Evolutionary conservation across 768 basidiomycete species (phyloP).

Genomic region (Lyophyllum atratum): DNA sequence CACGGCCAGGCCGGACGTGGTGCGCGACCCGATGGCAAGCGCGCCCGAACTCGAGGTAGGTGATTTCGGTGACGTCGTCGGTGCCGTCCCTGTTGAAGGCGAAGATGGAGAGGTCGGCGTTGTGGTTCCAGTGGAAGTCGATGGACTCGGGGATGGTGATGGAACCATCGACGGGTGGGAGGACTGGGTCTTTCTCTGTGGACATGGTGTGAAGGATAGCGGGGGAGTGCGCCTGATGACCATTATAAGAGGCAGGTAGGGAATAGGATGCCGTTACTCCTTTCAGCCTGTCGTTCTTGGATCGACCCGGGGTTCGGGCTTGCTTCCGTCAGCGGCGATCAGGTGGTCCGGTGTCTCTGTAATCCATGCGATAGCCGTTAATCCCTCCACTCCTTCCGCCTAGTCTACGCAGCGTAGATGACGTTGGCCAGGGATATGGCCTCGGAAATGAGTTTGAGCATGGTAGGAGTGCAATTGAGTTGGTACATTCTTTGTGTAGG

Average conservation of each 20-base stretch:
- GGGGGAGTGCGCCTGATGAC: background rate
- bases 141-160: constrained; percentile 19
- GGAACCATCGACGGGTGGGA: constrained; percentile 16
- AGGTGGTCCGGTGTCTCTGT: no score
- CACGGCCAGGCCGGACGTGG: constrained; percentile 28
- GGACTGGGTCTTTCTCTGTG: constrained; percentile 3
- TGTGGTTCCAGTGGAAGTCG: constrained; percentile 23
- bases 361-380: no score
- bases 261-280: background rate
- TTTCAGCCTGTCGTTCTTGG: no score
- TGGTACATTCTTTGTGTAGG: no score
- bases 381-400: no score
- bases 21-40: constrained; percentile 39
- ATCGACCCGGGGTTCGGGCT: no score
- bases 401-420: no score
- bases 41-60: constrained; percentile 38
- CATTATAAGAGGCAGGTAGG: background rate
- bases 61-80: constrained; percentile 22
- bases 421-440: no score
- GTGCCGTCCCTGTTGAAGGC: constrained; percentile 14
- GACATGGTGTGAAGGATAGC: background rate
- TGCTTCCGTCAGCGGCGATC: no score
- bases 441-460: no score
- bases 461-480: no score
- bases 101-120: constrained; percentile 17